Conservation (phyloP, 768 basidiomycete species). For the Mycena latifolia region DNA sequence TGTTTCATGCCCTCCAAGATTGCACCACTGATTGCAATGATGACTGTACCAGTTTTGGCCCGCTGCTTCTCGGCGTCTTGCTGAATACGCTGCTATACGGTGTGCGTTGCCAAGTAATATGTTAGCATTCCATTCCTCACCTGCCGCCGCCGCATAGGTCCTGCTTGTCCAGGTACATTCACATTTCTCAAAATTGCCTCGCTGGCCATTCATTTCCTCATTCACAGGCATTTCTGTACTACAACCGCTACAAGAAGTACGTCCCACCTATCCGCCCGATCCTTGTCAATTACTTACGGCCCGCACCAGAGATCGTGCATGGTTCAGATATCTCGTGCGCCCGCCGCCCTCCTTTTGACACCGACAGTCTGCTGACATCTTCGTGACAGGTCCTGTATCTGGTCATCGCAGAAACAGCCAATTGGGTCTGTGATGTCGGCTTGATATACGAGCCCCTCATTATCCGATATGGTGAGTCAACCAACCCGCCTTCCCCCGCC, state of each 20-base stretch:
- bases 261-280: background rate
- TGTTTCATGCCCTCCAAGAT: background rate
- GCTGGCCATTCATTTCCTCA: background rate
- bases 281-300: background rate
- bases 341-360: background rate
- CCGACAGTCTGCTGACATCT: background rate
- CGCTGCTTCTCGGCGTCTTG: constrained; percentile 23
- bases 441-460: constrained; percentile 36
- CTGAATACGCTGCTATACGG: constrained; percentile 31
- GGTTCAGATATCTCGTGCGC: constrained; percentile 27
- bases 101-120: background rate
- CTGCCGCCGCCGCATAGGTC: background rate
- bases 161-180: constrained; percentile 22
- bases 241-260: constrained; percentile 15
- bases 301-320: constrained; percentile 19
- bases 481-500: too few species aligned
- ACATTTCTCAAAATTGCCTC: too few species aligned
- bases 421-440: constrained; percentile 31
- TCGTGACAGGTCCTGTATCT: constrained; percentile 26
- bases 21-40: background rate
- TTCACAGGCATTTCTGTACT: constrained; percentile 27
- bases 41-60: constrained; percentile 11
- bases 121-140: background rate
- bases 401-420: constrained; percentile 29
- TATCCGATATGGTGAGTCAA: constrained; percentile 25